Base-by-base conservation (phyloP, 2,329 filamentous ascomycete genomes). In the Chrysosporium queenslandicum region DNA sequence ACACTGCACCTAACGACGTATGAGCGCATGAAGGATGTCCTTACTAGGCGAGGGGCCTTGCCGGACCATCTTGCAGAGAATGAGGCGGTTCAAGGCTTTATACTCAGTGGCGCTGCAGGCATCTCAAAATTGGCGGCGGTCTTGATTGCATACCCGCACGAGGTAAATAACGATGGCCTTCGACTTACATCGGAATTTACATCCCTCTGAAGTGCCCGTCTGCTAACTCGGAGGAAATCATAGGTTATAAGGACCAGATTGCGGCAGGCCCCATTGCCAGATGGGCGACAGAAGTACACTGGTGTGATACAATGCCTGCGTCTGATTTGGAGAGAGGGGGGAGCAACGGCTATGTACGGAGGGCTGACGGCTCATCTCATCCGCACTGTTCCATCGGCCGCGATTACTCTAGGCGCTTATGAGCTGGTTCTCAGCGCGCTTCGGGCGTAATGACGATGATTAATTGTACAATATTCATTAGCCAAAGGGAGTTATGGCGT, bases 1-100 rank as follows among this genome's bases (percentile, higher is more conserved):
- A 92, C 90, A 4, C 69, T 95, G 62, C 90, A 97, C 67, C 95
- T 89, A 89, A 83, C 94, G 63, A 71, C 95, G 61, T 97, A 96
- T 69, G 90, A 97, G 72, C 85, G 89, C 68, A 82, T 94, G 75
- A 96, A 96, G 77, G 74, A 79, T 23, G 21, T 6, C 16, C 43
- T 46, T 30, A 34, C 27, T 29, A 18, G 27, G 14, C 43, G 30
- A 46, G 43, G 43, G 34, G 43, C 16, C 23, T 12, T 45, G 30
- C 6, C 43, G 34, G 46, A 55, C 50, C 42, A 27, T 43, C 27
- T 46, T 18, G 25, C 32, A n/a, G 41, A 40, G 57, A 91, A 83
- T 82, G 85, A 82, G 16, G 88, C 88, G 53, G 89, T 88, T 60
- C 73, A 87, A 39, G 79, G 80, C 50, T 14, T 18, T 14, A 18